Base-by-base conservation (phyloP, 164 flowering plant genomes). In the Tetracentron sinense region DNA sequence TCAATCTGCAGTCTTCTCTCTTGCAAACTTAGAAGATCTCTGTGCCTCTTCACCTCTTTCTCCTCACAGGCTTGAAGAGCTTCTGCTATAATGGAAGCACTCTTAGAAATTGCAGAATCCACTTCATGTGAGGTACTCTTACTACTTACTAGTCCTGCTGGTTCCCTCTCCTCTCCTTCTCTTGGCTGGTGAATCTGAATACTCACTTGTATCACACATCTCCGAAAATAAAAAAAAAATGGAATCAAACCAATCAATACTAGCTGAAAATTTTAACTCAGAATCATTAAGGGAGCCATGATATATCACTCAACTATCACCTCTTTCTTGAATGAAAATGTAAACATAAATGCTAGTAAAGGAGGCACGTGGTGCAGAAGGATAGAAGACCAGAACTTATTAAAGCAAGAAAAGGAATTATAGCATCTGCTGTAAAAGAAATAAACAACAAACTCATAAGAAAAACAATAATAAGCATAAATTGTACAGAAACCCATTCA, bases 31-130 rank as follows among this genome's bases (percentile, higher is more conserved):
- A 85, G 11, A 46, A 82, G 67, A 23, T 85, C 89, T 63, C 69
- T 81, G 68, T 89, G 93, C 67, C 96, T 79, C 56, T 69, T 75
- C 52, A 85, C 96, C 62, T 82, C 83, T 67, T 85, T 82, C 65
- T 83, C 87, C 28, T 87, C 87, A 64, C 83, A 63, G 3, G 81
- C 81, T 23, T 79, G 81, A 26, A 87, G 75, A 4, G 88, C 85
- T 55, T 83, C 83, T 56, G 86, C 81, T 60, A 89, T 82, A 2
- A 82, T 76, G 44, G 83, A 67, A 27, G 90, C 96, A 72, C 96
- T 79, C 73, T 56, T 82, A 6, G 81, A 79, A 7, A 89, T 85
- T 56, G 90, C 92, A 52, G 75, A 64, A 10, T 81, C 81, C 49
- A 85, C 82, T 67, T 72, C 81, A 28, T 61, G 25, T 11, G 72